These are phyloP conservation scores for Anastatica hierochuntica DNA, from an alignment of 345 rosid genomes.

Conservation along the genomic window DNA sequence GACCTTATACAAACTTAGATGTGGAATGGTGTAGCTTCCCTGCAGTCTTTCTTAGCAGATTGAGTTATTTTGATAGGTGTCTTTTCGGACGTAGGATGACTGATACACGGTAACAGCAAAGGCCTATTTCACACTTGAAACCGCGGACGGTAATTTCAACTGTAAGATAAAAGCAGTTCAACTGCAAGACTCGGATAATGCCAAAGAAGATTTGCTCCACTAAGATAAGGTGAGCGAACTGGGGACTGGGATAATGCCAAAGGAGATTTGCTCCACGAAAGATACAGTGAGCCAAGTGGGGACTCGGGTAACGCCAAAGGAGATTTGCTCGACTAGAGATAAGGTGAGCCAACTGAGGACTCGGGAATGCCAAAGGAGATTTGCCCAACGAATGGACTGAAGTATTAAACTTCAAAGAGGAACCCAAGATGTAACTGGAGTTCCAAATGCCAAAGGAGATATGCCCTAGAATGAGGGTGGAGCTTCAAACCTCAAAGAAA, in stretches of 20 bases:
- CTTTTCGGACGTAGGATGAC: not conserved
- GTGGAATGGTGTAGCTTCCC: not conserved
- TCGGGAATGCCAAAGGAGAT: constrained; percentile 38
- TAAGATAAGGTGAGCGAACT: constrained; percentile 20
- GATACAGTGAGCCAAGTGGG: constrained; percentile 28
- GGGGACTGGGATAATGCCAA: constrained; percentile 33
- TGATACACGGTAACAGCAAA: constrained; percentile 1
- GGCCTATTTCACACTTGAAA: constrained; percentile 1
- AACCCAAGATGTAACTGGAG: constrained; percentile 21
- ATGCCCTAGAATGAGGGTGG: constrained; percentile 30
- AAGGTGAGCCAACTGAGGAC: constrained; percentile 27
- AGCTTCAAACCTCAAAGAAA: constrained; percentile 20
- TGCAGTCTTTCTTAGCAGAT: constrained; percentile 2
- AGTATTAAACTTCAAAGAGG: constrained; percentile 30
- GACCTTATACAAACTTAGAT: constrained; percentile 13
- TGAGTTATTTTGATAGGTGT: not conserved
- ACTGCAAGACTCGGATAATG: too few species aligned
- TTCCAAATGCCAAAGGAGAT: constrained; percentile 39
- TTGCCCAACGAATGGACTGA: constrained; percentile 38
- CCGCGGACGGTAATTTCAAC: too few species aligned
- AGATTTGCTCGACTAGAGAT: constrained; percentile 35
- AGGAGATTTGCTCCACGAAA: constrained; percentile 38
- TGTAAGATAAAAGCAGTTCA: too few species aligned
- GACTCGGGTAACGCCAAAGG: constrained; percentile 33
- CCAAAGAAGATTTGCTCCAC: constrained; percentile 23